Base-by-base conservation (phyloP, 257 asterid species). In the Solanum sparsipilum region DNA sequence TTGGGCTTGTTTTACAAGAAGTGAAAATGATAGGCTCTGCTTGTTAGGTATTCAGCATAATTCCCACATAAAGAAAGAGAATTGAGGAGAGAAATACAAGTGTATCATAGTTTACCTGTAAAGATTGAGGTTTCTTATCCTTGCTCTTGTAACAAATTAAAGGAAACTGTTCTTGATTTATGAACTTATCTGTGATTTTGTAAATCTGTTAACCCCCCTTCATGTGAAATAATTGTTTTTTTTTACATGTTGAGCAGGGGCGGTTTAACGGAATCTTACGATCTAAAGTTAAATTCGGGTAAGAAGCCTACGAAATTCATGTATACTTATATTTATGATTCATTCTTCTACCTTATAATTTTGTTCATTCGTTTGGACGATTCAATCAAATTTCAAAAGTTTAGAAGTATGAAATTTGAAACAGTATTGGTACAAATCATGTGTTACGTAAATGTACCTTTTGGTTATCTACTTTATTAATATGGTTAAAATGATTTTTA, bases 71-170 rank as follows among this genome's bases (percentile, higher is more conserved):
- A 82, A 48, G 71, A 48, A 46, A 82, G 70, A 82, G 70, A 10
- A 46, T 58, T 58, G 86, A 82, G 71, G 44, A 48, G 86, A 82
- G 71, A 48, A 82, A 82, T 82, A 48, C 86, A 82, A 82, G 86
- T 82, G 86, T 82, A 82, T 82, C 86, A 82, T 82, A 82, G 71
- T 82, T 74, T 48, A 82, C 86, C 86, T 82, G 86, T 82, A 82
- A 82, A 82, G 86, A 31, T 82, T 82, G 86, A 48, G 86, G 44
- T 82, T 82, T 82, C 86, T 82, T 82, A 82, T 46, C 71, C 44
- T 48, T 31, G 2, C 31, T 31, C 86, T 82, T 82, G 86, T 82
- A 82, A 82, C 86, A 48, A 82, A 82, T 48, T 82, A 20, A 29
- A 82, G 86, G 39, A 29, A 79, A 13, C 65, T 56, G 65, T 39